Percentiles rank a stretch among this genome's conserved stretches.
Conservation (phyloP, 2,329 filamentous ascomycete species). For the Scorias spongiosa region DNA sequence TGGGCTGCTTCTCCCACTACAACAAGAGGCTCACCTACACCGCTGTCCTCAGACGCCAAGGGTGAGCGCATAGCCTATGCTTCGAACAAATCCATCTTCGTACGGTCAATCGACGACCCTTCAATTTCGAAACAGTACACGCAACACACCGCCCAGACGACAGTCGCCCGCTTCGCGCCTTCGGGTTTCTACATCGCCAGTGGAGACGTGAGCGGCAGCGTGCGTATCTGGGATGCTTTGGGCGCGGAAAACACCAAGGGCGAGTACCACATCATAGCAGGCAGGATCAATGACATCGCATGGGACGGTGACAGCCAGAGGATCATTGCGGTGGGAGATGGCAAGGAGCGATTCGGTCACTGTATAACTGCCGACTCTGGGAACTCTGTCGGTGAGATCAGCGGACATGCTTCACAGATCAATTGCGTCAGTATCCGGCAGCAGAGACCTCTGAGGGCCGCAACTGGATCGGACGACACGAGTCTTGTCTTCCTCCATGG, state of each 20-base stretch:
- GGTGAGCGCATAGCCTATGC: slow-evolving; percentile 88
- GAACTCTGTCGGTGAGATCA: slow-evolving; percentile 89
- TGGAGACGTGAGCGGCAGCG: slow-evolving; percentile 69
- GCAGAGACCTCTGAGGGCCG: slow-evolving; percentile 78
- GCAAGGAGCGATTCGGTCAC: slow-evolving; percentile 82
- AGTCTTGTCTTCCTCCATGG: slow-evolving; percentile 86
- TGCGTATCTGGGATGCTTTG: slow-evolving; percentile 81
- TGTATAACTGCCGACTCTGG: slow-evolving; percentile 92
- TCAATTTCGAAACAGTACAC: slow-evolving; percentile 78
- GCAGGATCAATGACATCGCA: slow-evolving; percentile 87
- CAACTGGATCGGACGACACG: slow-evolving; percentile 80
- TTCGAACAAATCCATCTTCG: slow-evolving; percentile 89
- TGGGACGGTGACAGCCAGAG: slow-evolving; percentile 97
- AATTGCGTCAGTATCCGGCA: slow-evolving; percentile 83
- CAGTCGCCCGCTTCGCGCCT: slow-evolving; percentile 84
- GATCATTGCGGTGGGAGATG: slow-evolving; percentile 89
- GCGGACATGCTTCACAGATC: slow-evolving; percentile 77
- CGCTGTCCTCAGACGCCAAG: slow-evolving; percentile 74
- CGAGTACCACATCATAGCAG: slow-evolving; percentile 87
- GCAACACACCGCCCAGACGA: slow-evolving; percentile 74
- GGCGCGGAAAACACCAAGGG: slow-evolving; percentile 82
- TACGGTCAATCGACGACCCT: slow-evolving; percentile 86
- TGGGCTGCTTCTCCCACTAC: slow-evolving; percentile 77
- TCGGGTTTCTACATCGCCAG: slow-evolving; percentile 91
- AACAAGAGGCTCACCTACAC: slow-evolving; percentile 71